Percentiles rank a stretch among this genome's conserved stretches.
phyloP scores from a whole-genome alignment of 2,329 filamentous ascomycete genomes.

The Xenoacremonium recifei region DNA sequence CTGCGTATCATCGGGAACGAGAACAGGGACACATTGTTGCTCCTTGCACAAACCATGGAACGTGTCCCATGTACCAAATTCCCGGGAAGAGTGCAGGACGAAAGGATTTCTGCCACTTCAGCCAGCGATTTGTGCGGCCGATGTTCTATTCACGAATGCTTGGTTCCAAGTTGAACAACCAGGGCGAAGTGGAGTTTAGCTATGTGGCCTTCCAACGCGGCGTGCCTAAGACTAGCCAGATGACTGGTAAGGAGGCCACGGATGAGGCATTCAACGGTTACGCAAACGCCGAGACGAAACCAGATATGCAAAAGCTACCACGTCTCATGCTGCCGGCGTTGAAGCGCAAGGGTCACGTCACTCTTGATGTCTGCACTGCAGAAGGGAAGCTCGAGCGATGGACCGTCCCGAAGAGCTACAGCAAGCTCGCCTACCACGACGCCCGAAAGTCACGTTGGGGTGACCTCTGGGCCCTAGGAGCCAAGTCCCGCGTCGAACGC shows the following conservation, averaged over 20 bases:
- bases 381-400: constrained; percentile 85
- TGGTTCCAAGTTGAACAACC: constrained; percentile 67
- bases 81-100: constrained; percentile 70
- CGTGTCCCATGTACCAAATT: constrained; percentile 83
- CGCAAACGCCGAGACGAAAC: constrained; percentile 46
- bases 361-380: constrained; percentile 87
- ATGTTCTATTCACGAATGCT: constrained; percentile 77
- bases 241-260: constrained; percentile 56
- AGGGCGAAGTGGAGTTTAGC: constrained; percentile 88
- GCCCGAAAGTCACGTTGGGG: constrained; percentile 90
- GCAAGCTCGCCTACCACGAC: constrained; percentile 82
- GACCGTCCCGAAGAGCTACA: constrained; percentile 83
- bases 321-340: constrained; percentile 76
- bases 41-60: constrained; percentile 83
- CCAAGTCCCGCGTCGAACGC: constrained; percentile 74
- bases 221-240: constrained; percentile 33
- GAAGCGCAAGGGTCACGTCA: constrained; percentile 85
- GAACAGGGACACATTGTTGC: constrained; percentile 65
- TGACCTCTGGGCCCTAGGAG: constrained; percentile 91
- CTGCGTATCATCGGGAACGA: constrained; percentile 41
- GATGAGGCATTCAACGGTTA: constrained; percentile 72
- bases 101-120: constrained; percentile 89
- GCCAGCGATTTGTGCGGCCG: constrained; percentile 83
- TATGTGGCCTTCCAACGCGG: constrained; percentile 86
- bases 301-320: constrained; percentile 69